Evolutionary conservation across 2,329 filamentous ascomycete species (phyloP).

Genomic region (Pseudopyrenochaeta lycopersici): DNA sequence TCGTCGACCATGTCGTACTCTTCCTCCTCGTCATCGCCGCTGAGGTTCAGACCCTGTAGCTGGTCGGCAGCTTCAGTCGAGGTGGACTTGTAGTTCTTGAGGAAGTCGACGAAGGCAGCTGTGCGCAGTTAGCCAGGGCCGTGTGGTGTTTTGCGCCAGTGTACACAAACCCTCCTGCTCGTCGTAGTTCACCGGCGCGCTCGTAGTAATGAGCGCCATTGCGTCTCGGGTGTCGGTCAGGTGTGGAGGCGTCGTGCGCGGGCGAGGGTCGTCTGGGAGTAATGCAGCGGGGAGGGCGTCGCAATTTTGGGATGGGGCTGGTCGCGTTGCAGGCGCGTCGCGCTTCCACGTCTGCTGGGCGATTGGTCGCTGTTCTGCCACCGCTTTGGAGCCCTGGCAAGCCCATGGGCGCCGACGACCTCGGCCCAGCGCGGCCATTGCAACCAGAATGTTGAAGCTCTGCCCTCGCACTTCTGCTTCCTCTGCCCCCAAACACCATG

Average conservation of each 20-base stretch:
- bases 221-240: slow-evolving; percentile 28
- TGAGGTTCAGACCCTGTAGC: slow-evolving; percentile 83
- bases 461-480: slow-evolving; percentile 3
- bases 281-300: slow-evolving; percentile 26
- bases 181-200: slow-evolving; percentile 83
- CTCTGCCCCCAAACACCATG: slow-evolving; percentile 31
- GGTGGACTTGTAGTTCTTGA: slow-evolving; percentile 86
- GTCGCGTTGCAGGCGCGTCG: slow-evolving; percentile 35
- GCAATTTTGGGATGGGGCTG: slow-evolving; percentile 36
- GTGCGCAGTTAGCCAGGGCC: slow-evolving; percentile 46
- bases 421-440: slow-evolving; percentile 32
- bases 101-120: slow-evolving; percentile 88
- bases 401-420: slow-evolving; percentile 35
- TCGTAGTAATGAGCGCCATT: slow-evolving; percentile 89
- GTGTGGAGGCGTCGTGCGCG: slow-evolving; percentile 12
- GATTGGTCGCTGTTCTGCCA: slow-evolving; percentile 38
- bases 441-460: slow-evolving; percentile 1
- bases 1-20: slow-evolving; percentile 95
- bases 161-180: slow-evolving; percentile 77
- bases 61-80: slow-evolving; percentile 78
- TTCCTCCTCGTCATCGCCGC: slow-evolving; percentile 85
- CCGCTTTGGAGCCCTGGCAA: slow-evolving; percentile 24
- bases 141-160: slow-evolving; percentile 18
- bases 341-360: slow-evolving; percentile 25
- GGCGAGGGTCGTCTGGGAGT: slow-evolving; percentile 10